Base-by-base conservation (phyloP, 768 basidiomycete species). In the Boletus coccyginus region DNA sequence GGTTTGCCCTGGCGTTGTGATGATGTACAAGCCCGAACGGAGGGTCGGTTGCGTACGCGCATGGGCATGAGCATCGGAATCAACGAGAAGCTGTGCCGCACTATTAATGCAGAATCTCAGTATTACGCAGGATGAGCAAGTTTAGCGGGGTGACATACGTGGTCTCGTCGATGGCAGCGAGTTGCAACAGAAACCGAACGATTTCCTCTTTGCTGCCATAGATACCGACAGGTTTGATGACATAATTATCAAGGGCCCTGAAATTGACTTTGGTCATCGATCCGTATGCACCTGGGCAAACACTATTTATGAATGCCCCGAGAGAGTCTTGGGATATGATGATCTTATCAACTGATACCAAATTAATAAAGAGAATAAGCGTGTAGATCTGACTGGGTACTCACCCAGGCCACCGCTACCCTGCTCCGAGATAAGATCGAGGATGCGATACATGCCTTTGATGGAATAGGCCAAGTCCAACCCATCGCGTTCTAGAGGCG, bases 211-310 rank as follows among this genome's bases (percentile, higher is more conserved):
- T 81, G 59, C 78, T 80, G 0, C 85, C 85, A 57, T 87, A 86
- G 2, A 86, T 56, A 2, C 85, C 85, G 6, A 82, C 62, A 7
- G 82, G 82, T 54, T 78, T 76, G 55, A 87, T 62, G 3, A 59
- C 51, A 14, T 74, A 63, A 3, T 71, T 57, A 62, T 86, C 85
- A 9, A 86, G 70, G 1, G 68, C 65, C 42, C 75, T 74, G 66
- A 87, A 86, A 58, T 86, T 75, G 55, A 86, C 79, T 56, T 76
- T 79, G 2, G 81, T 84, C 48, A 84, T 70, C 0, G 81, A 81
- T 1, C 61, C 57, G 60, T 84, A 86, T 6, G 85, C 77, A 2
- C 80, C 78, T 0, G 84, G 81, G 40, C 62, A 73, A 10, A 84
- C 45, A 17, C 63, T 63, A 49, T 85, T 81, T 61, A 82, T 75